Percentiles rank a stretch among this genome's conserved stretches.
Conservation (phyloP, 805 yeast genomes). For the Lipomyces orientalis region DNA sequence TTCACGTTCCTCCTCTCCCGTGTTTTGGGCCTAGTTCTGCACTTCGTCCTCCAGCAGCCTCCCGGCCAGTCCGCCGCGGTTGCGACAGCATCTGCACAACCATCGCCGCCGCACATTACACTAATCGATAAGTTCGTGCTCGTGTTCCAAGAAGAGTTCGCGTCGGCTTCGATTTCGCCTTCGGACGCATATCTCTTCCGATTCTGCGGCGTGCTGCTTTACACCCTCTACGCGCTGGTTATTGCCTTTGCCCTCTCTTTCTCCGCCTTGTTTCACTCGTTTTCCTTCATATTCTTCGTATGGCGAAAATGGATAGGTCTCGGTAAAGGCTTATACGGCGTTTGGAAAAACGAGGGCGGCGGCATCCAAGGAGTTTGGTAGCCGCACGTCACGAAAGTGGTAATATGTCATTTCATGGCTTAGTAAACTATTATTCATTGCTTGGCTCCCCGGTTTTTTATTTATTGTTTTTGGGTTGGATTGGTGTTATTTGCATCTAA, state of each 20-base stretch:
- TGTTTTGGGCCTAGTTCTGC: slow-evolving; percentile 26
- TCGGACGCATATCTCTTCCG: slow-evolving; percentile 26
- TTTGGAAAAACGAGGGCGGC: slow-evolving; percentile 26
- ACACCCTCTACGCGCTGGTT: slow-evolving; percentile 32
- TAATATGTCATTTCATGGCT: not conserved
- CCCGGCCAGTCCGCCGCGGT: not conserved
- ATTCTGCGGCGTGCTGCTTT: slow-evolving; percentile 28
- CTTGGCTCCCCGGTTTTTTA: not conserved
- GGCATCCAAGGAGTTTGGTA: slow-evolving; percentile 30
- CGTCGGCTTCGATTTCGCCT: slow-evolving; percentile 10
- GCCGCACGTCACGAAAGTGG: not conserved
- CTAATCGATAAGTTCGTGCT: slow-evolving; percentile 31
- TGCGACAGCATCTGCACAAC: not conserved
- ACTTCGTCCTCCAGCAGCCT: slow-evolving; percentile 18
- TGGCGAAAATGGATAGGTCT: slow-evolving; percentile 35
- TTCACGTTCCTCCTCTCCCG: slow-evolving; percentile 23
- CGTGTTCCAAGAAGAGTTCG: slow-evolving; percentile 30
- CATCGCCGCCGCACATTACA: slow-evolving; percentile 7
- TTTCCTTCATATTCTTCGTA: slow-evolving; percentile 28
- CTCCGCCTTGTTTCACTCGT: slow-evolving; percentile 29
- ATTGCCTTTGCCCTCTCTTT: slow-evolving; percentile 32
- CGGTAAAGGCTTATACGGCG: slow-evolving; percentile 29
- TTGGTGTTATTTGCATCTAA: slow-evolving; percentile 1
- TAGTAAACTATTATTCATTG: too few relatives aligned
- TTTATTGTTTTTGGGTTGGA: not conserved